Percentiles rank a stretch among this genome's conserved stretches.
phyloP scores from a whole-genome alignment of 129 eudicot genomes.

The Ambrosia artemisiifolia region DNA sequence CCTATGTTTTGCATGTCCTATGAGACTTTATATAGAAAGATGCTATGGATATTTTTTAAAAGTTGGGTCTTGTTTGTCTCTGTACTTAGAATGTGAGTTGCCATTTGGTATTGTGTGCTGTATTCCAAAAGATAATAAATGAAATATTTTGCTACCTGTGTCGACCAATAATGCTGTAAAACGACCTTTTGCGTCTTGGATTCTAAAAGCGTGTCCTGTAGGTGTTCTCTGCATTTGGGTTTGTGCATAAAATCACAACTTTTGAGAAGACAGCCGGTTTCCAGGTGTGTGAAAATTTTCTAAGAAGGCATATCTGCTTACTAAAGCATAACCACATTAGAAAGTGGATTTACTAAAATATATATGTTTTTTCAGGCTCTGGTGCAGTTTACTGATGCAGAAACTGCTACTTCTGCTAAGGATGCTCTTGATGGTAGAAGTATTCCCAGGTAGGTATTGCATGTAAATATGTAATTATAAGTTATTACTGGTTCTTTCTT shows the following conservation, averaged over 20 bases:
- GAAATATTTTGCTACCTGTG: background rate
- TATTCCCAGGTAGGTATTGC: conserved; percentile 80
- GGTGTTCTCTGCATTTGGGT: conserved; percentile 98
- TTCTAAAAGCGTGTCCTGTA: conserved; percentile 34
- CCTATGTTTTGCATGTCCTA: too few relatives aligned
- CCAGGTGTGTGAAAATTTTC: conserved; percentile 46
- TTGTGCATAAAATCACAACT: conserved; percentile 88
- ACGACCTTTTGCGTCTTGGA: background rate
- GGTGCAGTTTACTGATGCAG: conserved; percentile 89
- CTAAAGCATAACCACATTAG: background rate
- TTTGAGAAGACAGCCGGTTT: conserved; percentile 99
- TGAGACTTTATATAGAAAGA: too few relatives aligned
- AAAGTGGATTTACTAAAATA: background rate
- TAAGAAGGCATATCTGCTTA: background rate
- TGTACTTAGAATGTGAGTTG: background rate
- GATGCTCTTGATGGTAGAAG: conserved; percentile 96
- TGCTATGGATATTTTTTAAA: too few relatives aligned
- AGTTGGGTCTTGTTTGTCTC: too few relatives aligned
- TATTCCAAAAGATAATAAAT: background rate
- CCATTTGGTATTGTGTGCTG: background rate
- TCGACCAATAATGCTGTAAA: background rate
- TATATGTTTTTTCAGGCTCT: conserved; percentile 51
- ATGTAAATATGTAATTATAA: conserved; percentile 18
- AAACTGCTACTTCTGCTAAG: conserved; percentile 90
- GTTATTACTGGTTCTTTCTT: background rate